phyloP scores from a whole-genome alignment of 116 monocot species.

The Cymodocea nodosa region DNA sequence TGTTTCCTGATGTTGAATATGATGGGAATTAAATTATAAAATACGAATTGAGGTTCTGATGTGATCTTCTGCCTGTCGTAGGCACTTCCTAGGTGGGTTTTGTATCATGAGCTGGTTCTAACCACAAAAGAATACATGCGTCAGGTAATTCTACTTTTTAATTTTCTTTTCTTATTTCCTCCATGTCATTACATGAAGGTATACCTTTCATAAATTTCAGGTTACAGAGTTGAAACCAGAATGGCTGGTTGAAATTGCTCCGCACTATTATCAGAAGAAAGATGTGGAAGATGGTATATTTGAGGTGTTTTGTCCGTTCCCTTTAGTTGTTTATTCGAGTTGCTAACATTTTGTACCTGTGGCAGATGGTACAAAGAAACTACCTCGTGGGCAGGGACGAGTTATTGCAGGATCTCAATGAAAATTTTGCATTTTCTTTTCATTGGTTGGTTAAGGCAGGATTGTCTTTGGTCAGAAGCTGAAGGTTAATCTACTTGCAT shows the following conservation, averaged over 20 bases:
- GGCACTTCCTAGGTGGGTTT: constrained; percentile 80
- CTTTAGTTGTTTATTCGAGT: not conserved
- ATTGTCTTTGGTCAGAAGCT: too few species aligned
- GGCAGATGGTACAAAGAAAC: constrained; percentile 68
- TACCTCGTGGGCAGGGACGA: constrained; percentile 65
- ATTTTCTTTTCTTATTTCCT: not conserved
- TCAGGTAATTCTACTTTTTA: constrained; percentile 42
- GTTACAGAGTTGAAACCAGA: constrained; percentile 91
- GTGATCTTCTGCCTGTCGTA: constrained; percentile 9
- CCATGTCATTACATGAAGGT: not conserved
- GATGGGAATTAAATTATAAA: too few species aligned
- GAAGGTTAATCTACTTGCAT: too few species aligned
- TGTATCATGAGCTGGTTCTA: constrained; percentile 91
- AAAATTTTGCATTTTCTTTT: not conserved
- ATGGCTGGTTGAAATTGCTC: constrained; percentile 93
- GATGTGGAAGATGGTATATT: constrained; percentile 88
- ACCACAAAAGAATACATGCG: constrained; percentile 97
- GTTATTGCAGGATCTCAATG: constrained; percentile 11
- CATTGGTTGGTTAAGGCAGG: too few species aligned
- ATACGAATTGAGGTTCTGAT: not conserved
- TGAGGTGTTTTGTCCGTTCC: not conserved
- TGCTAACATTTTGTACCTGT: not conserved
- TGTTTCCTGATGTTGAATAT: too few species aligned
- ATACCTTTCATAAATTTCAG: constrained; percentile 13
- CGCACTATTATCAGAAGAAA: constrained; percentile 90